These are phyloP conservation scores for Phytomonas francai DNA, from an alignment of 208 protist genomes.

Conservation along the genomic window DNA sequence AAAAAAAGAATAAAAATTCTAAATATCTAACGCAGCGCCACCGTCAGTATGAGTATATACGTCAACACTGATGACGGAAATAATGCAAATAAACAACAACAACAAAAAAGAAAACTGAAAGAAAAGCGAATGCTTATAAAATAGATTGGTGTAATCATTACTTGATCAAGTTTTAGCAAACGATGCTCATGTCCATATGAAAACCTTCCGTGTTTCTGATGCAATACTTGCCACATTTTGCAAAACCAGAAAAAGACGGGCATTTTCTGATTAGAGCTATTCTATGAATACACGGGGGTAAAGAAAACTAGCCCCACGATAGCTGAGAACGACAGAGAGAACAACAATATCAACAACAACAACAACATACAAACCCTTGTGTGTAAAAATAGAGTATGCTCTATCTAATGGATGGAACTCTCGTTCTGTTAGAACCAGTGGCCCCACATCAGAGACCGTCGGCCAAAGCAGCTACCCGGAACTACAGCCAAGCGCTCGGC, in stretches of 20 bases:
- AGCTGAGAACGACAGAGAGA: too few species aligned
- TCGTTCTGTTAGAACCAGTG: constrained; percentile 65
- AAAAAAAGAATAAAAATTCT: constrained; percentile 12
- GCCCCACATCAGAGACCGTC: constrained; percentile 83
- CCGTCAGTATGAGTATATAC: background rate
- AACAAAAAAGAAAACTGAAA: constrained; percentile 18
- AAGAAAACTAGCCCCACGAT: too few species aligned
- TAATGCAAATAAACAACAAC: background rate
- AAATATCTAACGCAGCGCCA: constrained; percentile 6
- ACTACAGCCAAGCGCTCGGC: constrained; percentile 75
- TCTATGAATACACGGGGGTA: background rate
- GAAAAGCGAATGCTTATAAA: background rate
- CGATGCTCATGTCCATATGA: too few species aligned
- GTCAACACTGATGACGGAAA: background rate
- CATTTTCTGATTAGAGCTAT: constrained; percentile 5
- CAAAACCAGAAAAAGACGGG: background rate
- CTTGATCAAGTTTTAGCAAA: too few species aligned
- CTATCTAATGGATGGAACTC: too few species aligned
- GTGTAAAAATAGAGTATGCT: too few species aligned
- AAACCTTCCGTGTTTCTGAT: too few species aligned
- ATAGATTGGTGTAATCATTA: too few species aligned
- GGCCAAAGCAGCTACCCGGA: constrained; percentile 72
- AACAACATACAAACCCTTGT: too few species aligned
- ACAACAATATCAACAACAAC: too few species aligned
- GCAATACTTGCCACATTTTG: too few species aligned